phyloP scores from a whole-genome alignment of 495 filamentous ascomycete species.

The Tuber brumale region DNA sequence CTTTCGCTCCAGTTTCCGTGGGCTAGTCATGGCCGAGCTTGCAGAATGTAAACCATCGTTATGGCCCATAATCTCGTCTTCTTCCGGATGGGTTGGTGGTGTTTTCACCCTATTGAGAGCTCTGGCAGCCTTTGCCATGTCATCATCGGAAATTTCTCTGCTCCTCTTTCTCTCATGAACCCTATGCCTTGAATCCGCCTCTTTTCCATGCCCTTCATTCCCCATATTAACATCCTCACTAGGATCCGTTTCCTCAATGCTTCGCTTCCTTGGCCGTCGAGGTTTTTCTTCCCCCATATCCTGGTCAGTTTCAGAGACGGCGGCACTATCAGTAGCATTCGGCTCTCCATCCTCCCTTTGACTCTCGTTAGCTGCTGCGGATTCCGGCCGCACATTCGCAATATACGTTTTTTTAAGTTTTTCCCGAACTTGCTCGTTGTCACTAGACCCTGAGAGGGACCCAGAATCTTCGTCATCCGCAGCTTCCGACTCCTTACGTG shows the following conservation, averaged over 20 bases:
- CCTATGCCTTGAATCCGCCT: constrained; percentile 27
- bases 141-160: constrained; percentile 40
- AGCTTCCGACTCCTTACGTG: background rate
- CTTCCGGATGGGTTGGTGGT: constrained; percentile 40
- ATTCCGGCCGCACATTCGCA: constrained; percentile 35
- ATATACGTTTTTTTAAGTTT: constrained; percentile 42
- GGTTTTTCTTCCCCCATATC: constrained; percentile 34
- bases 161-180: constrained; percentile 40
- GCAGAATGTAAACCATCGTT: constrained; percentile 14
- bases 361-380: constrained; percentile 23
- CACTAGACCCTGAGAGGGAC: background rate
- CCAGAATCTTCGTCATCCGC: background rate
- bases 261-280: constrained; percentile 37
- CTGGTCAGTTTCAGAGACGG: constrained; percentile 31
- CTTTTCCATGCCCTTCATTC: constrained; percentile 19
- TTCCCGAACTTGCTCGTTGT: constrained; percentile 41
- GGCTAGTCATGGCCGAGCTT: constrained; percentile 29
- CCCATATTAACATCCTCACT: constrained; percentile 23
- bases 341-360: constrained; percentile 18
- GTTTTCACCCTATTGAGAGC: constrained; percentile 39
- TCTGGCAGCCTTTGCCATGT: constrained; percentile 35
- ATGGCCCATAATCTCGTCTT: constrained; percentile 37
- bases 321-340: constrained; percentile 16
- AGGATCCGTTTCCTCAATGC: constrained; percentile 38
- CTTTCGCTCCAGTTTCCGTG: constrained; percentile 36